Evolutionary conservation across 225 moss, liverwort and hornwort genomes (phyloP).

Genomic region (Neckera pumila): DNA sequence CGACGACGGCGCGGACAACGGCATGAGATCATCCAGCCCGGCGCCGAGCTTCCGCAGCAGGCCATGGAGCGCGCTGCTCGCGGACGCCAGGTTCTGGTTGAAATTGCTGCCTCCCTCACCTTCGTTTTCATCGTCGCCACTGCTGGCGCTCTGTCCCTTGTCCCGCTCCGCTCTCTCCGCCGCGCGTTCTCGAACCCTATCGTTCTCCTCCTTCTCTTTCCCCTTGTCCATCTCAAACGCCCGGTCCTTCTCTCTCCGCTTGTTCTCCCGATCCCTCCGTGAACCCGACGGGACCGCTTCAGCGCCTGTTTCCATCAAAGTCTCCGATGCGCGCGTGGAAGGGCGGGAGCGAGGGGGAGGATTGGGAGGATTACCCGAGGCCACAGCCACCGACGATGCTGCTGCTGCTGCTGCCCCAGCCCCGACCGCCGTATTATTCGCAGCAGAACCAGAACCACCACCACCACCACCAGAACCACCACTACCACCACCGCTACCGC

Average conservation of each 20-base stretch:
- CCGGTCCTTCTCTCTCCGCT: slow-evolving; percentile 46
- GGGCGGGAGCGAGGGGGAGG: slow-evolving; percentile 78
- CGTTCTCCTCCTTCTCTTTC: slow-evolving; percentile 45
- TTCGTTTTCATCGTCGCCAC: slow-evolving; percentile 74
- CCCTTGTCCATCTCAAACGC: slow-evolving; percentile 37
- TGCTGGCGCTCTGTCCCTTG: slow-evolving; percentile 45
- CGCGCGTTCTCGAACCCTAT: slow-evolving; percentile 53
- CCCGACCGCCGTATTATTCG: background rate
- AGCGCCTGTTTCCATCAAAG: slow-evolving; percentile 58
- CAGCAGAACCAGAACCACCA: slow-evolving; percentile 1
- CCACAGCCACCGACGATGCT: slow-evolving; percentile 12
- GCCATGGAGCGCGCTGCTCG: slow-evolving; percentile 94
- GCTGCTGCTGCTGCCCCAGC: background rate
- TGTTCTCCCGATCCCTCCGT: slow-evolving; percentile 48
- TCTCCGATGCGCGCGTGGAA: slow-evolving; percentile 57
- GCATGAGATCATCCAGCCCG: slow-evolving; percentile 89
- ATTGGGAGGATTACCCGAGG: slow-evolving; percentile 20
- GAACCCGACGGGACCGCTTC: slow-evolving; percentile 65
- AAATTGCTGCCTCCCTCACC: slow-evolving; percentile 86
- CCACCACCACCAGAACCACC: background rate
- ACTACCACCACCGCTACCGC: background rate
- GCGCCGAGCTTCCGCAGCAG: slow-evolving; percentile 92
- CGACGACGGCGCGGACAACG: slow-evolving; percentile 77
- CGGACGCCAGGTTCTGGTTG: slow-evolving; percentile 91
- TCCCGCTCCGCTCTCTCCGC: slow-evolving; percentile 21